A percentile compares a stretch with the other conserved stretches of the same genome.
phyloP scores from a whole-genome alignment of 2,329 filamentous ascomycete species.

The Endocalyx cinctus region DNA sequence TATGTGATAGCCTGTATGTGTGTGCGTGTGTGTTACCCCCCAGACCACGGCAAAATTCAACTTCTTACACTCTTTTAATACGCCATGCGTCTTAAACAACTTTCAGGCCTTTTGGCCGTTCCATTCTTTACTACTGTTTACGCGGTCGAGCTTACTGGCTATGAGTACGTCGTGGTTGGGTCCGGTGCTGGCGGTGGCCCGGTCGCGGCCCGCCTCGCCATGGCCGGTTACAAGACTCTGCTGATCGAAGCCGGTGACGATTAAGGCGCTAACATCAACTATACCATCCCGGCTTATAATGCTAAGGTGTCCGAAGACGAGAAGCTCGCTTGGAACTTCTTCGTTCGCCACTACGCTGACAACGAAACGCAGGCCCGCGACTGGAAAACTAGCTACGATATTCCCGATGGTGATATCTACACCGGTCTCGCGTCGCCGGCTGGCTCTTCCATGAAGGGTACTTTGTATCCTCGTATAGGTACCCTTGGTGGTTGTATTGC shows the following conservation, averaged over 20 bases:
- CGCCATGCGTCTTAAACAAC: background rate
- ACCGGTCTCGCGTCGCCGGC: conserved; percentile 34
- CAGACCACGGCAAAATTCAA: no score
- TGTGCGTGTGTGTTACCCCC: no score
- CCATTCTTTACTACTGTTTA: conserved; percentile 12
- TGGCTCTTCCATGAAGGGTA: conserved; percentile 36
- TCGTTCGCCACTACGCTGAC: conserved; percentile 55
- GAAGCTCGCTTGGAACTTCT: conserved; percentile 58
- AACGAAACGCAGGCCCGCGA: conserved; percentile 43
- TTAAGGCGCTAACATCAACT: conserved; percentile 41
- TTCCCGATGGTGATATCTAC: conserved; percentile 31
- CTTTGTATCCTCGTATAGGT: conserved; percentile 42
- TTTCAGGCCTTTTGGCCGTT: conserved; percentile 14
- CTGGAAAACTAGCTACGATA: conserved; percentile 48
- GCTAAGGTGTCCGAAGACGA: conserved; percentile 48
- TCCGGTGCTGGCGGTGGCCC: conserved; percentile 57
- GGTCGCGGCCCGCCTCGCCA: conserved; percentile 51
- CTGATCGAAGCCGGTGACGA: conserved; percentile 58
- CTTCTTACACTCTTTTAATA: background rate
- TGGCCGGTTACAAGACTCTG: conserved; percentile 53
- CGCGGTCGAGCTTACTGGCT: conserved; percentile 24
- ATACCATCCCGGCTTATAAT: conserved; percentile 49
- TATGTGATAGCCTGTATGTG: no score
- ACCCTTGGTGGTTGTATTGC: conserved; percentile 48
- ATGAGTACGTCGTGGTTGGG: conserved; percentile 60